A percentile compares a stretch with the other conserved stretches of the same genome.
phyloP scores from a whole-genome alignment of 208 protist genomes.

The Crithidia brevicula region DNA sequence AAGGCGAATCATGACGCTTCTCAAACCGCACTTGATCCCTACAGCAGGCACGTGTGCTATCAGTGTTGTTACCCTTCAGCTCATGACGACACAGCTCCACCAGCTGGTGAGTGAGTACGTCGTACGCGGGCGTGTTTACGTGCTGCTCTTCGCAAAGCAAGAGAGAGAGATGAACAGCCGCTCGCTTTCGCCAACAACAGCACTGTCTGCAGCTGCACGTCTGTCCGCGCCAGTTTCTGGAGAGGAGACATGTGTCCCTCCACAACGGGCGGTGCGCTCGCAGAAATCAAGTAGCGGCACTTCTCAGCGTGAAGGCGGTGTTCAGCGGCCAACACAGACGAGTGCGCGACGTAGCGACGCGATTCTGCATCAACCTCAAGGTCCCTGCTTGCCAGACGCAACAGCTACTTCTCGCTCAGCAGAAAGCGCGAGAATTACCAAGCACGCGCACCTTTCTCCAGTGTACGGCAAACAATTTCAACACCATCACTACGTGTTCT shows the following conservation, averaged over 20 bases:
- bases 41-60: conserved; percentile 15
- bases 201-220: not conserved
- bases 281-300: not conserved
- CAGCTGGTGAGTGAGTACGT: conserved; percentile 72
- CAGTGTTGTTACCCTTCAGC: conserved; percentile 30
- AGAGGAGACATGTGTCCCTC: not conserved
- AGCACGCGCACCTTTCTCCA: conserved; percentile 18
- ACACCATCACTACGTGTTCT: conserved; percentile 35
- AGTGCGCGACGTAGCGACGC: not conserved
- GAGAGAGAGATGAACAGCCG: conserved; percentile 46
- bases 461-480: conserved; percentile 30
- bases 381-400: not conserved
- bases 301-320: not conserved
- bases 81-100: conserved; percentile 55
- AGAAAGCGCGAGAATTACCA: conserved; percentile 12
- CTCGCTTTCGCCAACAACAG: conserved; percentile 15
- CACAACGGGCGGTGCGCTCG: not conserved
- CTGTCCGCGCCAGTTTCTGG: not conserved
- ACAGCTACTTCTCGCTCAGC: not conserved
- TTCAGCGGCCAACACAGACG: not conserved
- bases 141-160: conserved; percentile 49
- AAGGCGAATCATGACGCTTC: conserved; percentile 21
- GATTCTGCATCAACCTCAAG: not conserved
- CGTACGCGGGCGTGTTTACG: conserved; percentile 68
- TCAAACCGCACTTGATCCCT: conserved; percentile 23